Base-by-base conservation (phyloP, 768 basidiomycete species). In the Phlebiopsis gigantea region DNA sequence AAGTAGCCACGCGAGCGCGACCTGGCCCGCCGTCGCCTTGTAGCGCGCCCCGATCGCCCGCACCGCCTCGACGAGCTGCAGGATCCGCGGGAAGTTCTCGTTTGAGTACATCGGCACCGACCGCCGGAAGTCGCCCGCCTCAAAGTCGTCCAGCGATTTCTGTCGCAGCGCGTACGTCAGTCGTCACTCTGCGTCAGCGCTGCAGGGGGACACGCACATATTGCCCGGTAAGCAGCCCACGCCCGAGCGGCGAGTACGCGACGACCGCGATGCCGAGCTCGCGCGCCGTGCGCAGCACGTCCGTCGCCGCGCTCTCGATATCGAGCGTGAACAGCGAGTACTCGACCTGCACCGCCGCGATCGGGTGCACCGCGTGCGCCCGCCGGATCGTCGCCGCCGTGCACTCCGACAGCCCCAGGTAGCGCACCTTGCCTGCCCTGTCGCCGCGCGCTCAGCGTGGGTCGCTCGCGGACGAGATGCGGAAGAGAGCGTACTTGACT, bases 61-160 rank as follows among this genome's bases (percentile, higher is more conserved):
- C 6, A 68, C 53, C 19, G 19, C 43, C 24, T 62, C 56, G 45
- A 49, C 58, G 43, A 21, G 59, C 28, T 69, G 69, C 43, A 77
- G 66, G 47, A 77, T 72, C 53, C 68, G 71, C 0, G 72, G 73
- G 60, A 78, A 79, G 63, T 77, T 77, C 55, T 75, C 74, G 39
- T 63, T 58, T 44, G 65, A 66, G 58, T 55, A 68, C 56, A 60
- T 45, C 15, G 68, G 66, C 1, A 70, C 39, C 2, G 15, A 39
- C 1, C 60, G 58, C 15, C 71, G 34, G 53, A 65, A 69, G 56
- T 71, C 71, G 44, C 53, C 65, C 19, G 58, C 65, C 28, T 63
- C 61, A 52, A 72, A 70, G 21, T 69, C 70, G n/a, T 68, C 70
- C 5, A 61, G 60, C 1, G 62, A 63, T 64, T 66, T 68, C 68